phyloP scores from a whole-genome alignment of 2,329 filamentous ascomycete species.

The Lojkania enalia region DNA sequence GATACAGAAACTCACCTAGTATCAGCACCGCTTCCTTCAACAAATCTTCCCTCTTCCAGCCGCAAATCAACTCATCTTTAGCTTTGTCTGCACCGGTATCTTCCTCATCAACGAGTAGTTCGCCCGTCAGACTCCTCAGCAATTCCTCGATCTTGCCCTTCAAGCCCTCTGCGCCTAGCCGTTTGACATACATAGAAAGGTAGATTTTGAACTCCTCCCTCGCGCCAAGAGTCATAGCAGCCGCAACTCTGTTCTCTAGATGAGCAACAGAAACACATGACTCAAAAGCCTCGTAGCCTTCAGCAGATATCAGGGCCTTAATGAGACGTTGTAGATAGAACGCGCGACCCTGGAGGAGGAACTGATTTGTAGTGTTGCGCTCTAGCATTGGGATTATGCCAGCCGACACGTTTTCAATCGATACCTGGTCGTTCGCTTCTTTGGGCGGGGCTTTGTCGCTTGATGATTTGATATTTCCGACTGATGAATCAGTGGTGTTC shows the following conservation, averaged over 20 bases:
- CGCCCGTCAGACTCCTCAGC: slow-evolving; percentile 77
- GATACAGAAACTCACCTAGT: slow-evolving; percentile 62
- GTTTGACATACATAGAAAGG: slow-evolving; percentile 97
- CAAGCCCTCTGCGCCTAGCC: slow-evolving; percentile 86
- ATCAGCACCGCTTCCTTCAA: slow-evolving; percentile 90
- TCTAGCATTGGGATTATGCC: slow-evolving; percentile 93
- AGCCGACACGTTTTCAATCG: slow-evolving; percentile 71
- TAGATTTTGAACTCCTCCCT: slow-evolving; percentile 93
- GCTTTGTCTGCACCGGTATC: slow-evolving; percentile 54
- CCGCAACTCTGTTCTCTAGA: slow-evolving; percentile 91
- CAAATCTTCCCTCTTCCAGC: slow-evolving; percentile 86
- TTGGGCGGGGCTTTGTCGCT: slow-evolving; percentile 29
- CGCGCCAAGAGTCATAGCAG: slow-evolving; percentile 79
- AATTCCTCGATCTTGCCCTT: slow-evolving; percentile 91
- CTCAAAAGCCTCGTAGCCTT: slow-evolving; percentile 92
- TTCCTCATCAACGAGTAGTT: slow-evolving; percentile 63
- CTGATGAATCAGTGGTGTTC: slow-evolving; percentile 93
- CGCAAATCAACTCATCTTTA: slow-evolving; percentile 74
- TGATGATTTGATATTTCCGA: slow-evolving; percentile 76
- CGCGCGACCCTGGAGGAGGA: slow-evolving; percentile 85
- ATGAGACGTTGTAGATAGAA: slow-evolving; percentile 90
- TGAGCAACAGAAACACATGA: slow-evolving; percentile 90
- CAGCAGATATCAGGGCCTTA: slow-evolving; percentile 82
- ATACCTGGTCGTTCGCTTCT: slow-evolving; percentile 52
- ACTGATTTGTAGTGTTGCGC: slow-evolving; percentile 91